Percentiles rank a stretch among this genome's conserved stretches.
These are phyloP conservation scores for Auriculariales sp. DNA, from an alignment of 768 basidiomycete genomes.

Conservation along the genomic window DNA sequence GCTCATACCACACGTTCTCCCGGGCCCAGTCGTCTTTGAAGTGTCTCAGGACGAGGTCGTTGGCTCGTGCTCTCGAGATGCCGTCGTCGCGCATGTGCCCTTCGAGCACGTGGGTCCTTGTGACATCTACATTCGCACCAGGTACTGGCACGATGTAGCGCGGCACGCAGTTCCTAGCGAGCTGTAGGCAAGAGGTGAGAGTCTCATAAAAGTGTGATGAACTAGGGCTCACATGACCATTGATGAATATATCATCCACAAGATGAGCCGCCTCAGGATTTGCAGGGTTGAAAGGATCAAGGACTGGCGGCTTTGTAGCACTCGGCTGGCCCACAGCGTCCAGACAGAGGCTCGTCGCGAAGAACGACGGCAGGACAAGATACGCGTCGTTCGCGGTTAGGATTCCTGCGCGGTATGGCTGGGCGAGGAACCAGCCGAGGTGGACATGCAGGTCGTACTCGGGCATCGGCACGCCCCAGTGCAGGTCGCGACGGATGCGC, in stretches of 20 bases:
- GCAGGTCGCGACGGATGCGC: not conserved
- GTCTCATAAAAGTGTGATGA: not conserved
- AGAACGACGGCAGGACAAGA: not conserved
- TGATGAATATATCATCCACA: not conserved
- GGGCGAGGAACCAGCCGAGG: not conserved
- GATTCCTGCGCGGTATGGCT: not conserved
- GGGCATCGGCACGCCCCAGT: not conserved
- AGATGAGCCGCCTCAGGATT: not conserved
- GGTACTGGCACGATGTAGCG: slow-evolving; percentile 1
- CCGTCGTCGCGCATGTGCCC: not conserved
- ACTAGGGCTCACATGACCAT: not conserved
- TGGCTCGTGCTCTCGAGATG: not conserved
- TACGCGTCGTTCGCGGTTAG: slow-evolving; percentile 1
- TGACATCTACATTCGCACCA: not conserved
- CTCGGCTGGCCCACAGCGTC: not conserved
- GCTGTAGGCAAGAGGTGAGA: not conserved
- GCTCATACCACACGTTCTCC: not conserved
- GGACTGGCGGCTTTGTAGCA: not conserved
- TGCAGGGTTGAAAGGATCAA: not conserved
- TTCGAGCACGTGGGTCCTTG: not conserved
- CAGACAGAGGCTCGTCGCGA: not conserved
- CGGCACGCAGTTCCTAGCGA: not conserved
- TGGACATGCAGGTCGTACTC: not conserved
- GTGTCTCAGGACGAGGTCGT: not conserved
- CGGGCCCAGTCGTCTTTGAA: not conserved